phyloP scores from a whole-genome alignment of 2,329 filamentous ascomycete genomes.

The Fusarium torulosum region DNA sequence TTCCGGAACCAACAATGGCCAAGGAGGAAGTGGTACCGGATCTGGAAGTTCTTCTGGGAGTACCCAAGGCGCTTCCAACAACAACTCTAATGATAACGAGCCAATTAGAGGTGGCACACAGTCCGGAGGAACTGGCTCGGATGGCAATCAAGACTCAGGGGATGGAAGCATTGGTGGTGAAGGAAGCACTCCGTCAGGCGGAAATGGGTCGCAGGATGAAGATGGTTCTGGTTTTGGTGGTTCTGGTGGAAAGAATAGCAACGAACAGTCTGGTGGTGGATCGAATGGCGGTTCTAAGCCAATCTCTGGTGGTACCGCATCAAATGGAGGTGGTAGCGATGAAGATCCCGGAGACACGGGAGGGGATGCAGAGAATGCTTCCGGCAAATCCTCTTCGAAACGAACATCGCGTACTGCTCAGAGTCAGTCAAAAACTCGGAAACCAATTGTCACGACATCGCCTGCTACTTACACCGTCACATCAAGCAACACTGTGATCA shows the following conservation, averaged over 20 bases:
- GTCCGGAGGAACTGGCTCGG: background rate
- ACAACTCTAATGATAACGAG: no score
- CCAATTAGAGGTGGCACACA: no score
- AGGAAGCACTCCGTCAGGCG: background rate
- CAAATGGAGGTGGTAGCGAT: background rate
- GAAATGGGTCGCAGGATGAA: background rate
- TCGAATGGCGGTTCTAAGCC: background rate
- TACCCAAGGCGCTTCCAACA: background rate
- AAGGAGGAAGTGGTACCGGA: background rate
- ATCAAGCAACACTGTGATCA: conserved; percentile 3
- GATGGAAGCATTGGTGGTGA: background rate
- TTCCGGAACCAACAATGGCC: background rate
- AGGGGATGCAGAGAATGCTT: background rate
- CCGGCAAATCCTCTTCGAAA: background rate
- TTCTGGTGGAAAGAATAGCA: background rate
- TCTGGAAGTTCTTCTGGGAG: background rate
- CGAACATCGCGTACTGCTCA: background rate
- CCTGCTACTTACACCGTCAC: conserved; percentile 9
- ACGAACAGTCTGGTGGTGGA: background rate
- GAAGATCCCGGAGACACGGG: background rate
- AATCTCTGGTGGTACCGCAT: background rate
- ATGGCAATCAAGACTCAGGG: background rate
- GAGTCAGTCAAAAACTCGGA: background rate
- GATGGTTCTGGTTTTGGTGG: background rate
- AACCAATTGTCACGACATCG: background rate